Evolutionary conservation across 129 eudicot species (phyloP).

Genomic region (Tagetes erecta): DNA sequence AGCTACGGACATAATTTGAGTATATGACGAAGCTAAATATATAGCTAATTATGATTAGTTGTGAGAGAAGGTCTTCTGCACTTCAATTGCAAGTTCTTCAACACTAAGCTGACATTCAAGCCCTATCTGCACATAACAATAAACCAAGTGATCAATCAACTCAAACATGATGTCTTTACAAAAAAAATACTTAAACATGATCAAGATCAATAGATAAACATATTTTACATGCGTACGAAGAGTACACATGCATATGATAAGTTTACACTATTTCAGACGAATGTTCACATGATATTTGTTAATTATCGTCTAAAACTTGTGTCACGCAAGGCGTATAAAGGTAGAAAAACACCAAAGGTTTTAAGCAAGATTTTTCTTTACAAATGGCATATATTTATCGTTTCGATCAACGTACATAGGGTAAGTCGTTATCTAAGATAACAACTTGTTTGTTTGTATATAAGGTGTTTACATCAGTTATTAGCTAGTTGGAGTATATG

Average conservation of each 20-base stretch:
- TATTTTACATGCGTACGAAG: background rate
- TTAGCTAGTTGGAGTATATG: too few species aligned
- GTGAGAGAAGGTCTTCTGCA: slow-evolving; percentile 65
- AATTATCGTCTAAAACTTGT: too few species aligned
- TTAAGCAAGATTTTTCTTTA: too few species aligned
- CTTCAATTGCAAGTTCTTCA: slow-evolving; percentile 83
- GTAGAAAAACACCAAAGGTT: too few species aligned
- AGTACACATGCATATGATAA: background rate
- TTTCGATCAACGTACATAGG: too few species aligned
- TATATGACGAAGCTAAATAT: background rate
- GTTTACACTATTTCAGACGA: background rate
- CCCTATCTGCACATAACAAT: slow-evolving; percentile 62
- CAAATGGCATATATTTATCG: too few species aligned
- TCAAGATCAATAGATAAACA: background rate
- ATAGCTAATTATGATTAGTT: slow-evolving; percentile 1
- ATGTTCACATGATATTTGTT: too few species aligned
- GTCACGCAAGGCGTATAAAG: too few species aligned
- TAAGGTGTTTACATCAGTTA: too few species aligned
- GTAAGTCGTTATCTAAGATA: too few species aligned
- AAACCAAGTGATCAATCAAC: background rate
- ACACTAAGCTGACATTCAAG: slow-evolving; percentile 84
- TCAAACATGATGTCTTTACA: background rate
- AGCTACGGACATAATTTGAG: background rate
- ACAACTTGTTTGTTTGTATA: too few species aligned
- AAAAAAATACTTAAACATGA: background rate